phyloP scores from a whole-genome alignment of 192 early-diverging fungal genomes.

The Backusella mclennaniae region DNA sequence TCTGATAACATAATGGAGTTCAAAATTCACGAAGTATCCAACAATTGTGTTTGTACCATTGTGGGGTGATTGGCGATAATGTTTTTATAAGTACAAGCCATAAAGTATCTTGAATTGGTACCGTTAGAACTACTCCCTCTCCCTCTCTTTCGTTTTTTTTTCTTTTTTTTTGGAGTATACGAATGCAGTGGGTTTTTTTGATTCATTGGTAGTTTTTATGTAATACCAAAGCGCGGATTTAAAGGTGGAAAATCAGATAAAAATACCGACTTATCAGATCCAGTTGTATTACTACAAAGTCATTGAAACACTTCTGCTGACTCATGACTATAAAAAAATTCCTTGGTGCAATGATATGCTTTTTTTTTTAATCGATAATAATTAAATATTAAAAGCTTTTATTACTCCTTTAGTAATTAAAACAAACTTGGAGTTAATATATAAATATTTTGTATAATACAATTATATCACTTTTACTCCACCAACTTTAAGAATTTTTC shows the following conservation, averaged over 20 bases:
- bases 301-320: not conserved
- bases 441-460: not conserved
- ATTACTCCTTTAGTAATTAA: not conserved
- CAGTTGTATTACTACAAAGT: not conserved
- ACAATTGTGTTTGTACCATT: not conserved
- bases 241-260: not conserved
- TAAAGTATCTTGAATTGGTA: too few relatives aligned
- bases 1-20: not conserved
- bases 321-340: not conserved
- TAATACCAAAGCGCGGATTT: not conserved
- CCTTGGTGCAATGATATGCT: not conserved
- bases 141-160: too few relatives aligned
- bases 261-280: not conserved
- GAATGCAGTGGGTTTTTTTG: not conserved
- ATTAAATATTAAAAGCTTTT: not conserved
- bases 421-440: not conserved
- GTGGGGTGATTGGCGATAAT: not conserved
- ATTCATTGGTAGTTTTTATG: not conserved
- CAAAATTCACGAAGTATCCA: not conserved
- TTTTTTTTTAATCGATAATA: not conserved
- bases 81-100: too few relatives aligned
- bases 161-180: not conserved
- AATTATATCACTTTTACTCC: not conserved
- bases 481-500: slow-evolving; percentile 1
- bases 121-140: too few relatives aligned